Conservation (phyloP, 305 asterid species). For the Ilex paraguariensis region DNA sequence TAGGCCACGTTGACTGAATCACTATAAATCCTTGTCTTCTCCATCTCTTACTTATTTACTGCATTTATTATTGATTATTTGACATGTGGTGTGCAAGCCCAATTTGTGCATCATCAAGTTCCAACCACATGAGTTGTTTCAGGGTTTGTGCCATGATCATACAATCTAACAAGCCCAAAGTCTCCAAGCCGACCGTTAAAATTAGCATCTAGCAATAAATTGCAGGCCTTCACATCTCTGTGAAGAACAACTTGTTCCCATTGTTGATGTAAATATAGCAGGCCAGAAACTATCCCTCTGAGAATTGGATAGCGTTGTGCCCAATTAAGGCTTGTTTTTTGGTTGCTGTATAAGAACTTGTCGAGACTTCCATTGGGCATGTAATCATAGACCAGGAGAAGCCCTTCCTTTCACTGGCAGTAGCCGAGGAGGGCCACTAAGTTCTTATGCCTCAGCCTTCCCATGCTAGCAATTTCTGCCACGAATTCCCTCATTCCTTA, state of each 20-base stretch:
- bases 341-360: not conserved
- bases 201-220: not conserved
- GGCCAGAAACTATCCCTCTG: not conserved
- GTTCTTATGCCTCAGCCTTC: constrained; percentile 6
- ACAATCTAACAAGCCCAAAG: not conserved
- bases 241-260: constrained; percentile 3
- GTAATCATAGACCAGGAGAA: no score
- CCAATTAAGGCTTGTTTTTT: not conserved
- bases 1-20: no score
- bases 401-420: not conserved
- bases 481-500: constrained; percentile 5
- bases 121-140: constrained; percentile 5
- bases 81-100: no score
- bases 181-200: not conserved
- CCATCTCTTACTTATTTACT: no score
- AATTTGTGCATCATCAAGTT: no score
- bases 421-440: not conserved
- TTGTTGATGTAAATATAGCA: not conserved
- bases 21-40: no score
- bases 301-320: not conserved
- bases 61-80: no score
- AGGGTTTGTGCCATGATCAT: not conserved
- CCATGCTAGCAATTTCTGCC: constrained; percentile 2
- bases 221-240: constrained; percentile 2
- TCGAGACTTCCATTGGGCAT: constrained; percentile 1